A percentile compares a stretch with the other conserved stretches of the same genome.
Conservation (phyloP, 202 grass and related monocot genomes). For the Musa balbisiana region DNA sequence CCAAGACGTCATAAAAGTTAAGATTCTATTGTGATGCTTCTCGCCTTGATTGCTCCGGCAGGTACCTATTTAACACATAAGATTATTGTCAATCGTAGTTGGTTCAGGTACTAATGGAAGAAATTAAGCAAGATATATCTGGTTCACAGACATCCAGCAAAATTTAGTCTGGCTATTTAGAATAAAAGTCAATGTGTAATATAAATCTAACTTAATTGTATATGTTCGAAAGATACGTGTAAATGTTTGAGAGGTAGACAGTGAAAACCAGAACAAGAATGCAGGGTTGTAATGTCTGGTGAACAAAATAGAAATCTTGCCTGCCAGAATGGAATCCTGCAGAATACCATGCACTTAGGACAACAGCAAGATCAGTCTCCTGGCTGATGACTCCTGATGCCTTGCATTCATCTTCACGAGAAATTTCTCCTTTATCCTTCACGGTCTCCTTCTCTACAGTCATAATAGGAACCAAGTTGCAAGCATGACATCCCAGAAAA, state of each 20-base stretch:
- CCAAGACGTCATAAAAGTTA: neutral
- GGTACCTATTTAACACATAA: neutral
- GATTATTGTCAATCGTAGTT: neutral
- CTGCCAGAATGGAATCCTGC: conserved; percentile 86
- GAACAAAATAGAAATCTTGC: conserved; percentile 27
- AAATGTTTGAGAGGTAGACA: too few species aligned
- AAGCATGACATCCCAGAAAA: neutral
- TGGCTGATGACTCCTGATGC: conserved; percentile 27
- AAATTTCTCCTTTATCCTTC: conserved; percentile 14
- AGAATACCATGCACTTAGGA: conserved; percentile 80
- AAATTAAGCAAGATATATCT: neutral
- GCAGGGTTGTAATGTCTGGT: neutral
- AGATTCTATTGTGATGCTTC: neutral
- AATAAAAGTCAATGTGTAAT: too few species aligned
- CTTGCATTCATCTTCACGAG: conserved; percentile 20
- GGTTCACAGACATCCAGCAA: too few species aligned
- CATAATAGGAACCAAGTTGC: conserved; percentile 14
- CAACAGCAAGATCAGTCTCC: conserved; percentile 48
- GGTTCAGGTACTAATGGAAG: neutral
- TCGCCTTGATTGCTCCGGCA: neutral
- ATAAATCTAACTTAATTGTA: too few species aligned
- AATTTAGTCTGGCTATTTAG: too few species aligned
- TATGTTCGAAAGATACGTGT: too few species aligned
- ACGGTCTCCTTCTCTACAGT: conserved; percentile 21
- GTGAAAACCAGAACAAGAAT: neutral